Evolutionary conservation across 1,284 basidiomycete species (phyloP), one percentile per base, ranked within the genome.

Genomic region (Cutaneotrichosporon curvatum): DNA sequence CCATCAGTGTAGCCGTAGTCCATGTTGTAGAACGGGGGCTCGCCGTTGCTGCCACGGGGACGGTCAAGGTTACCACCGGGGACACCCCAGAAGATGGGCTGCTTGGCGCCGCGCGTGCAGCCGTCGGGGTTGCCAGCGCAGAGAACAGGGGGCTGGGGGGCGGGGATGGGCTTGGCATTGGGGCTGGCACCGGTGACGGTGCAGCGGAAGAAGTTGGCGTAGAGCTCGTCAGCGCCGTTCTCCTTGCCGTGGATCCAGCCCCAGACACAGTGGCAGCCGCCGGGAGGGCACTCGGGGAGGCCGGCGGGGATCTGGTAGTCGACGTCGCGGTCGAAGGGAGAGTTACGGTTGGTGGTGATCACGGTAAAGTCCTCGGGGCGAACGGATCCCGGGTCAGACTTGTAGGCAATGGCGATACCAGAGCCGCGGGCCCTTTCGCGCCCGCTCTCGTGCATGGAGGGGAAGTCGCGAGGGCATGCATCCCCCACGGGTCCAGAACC

Each of bases 321-420:
- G n/a, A 82, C 84, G 16, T 60, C 55, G 22, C 79, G 75, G 39
- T 71, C 72, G 81, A 81, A 85, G 0, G 84, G 81, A 55, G 83
- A 85, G 1, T 79, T 80, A 25, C 83, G 79, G 63, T 85, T 85
- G 25, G 82, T 76, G 49, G 78, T 81, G 69, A 86, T 85, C 22
- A 86, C 71, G 8, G 76, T 74, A 53, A 86, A 81, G 67, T 85
- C 82, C 39, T 77, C 77, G 0, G 82, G 83, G 55, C 78, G 62
- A 8, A 85, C 75, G 0, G 73, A 55, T 1, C 65, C 67, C 8
- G 73, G 75, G 57, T 85, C 73, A 48, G 61, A 57, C 61, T 83
- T 80, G 73, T 87, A 85, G 6, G 82, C 78, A 53, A 87, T 85
- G 3, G 78, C 81, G 31, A 86, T 33, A 9, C 35, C 51, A 18